Evolutionary conservation across 768 basidiomycete species (phyloP).

Genomic region (Hysterangium stoloniferum): DNA sequence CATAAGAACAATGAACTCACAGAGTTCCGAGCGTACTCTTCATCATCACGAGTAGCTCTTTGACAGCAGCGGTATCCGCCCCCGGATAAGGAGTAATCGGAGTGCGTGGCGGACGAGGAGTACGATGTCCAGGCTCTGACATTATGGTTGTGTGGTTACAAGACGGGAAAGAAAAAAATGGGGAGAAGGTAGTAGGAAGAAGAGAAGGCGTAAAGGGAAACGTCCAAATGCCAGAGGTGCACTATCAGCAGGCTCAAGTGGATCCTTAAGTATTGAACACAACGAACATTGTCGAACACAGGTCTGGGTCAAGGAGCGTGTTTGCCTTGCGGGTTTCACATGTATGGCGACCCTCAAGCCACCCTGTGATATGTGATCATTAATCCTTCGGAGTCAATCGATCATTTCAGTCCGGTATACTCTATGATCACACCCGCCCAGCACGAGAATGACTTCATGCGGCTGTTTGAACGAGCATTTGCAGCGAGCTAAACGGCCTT

Average conservation of each 20-base stretch:
- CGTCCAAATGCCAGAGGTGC: background rate
- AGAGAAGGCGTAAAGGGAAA: background rate
- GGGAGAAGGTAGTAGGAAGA: background rate
- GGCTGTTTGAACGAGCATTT: too few species aligned
- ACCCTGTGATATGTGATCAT: too few species aligned
- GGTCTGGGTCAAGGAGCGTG: too few species aligned
- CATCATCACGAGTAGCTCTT: constrained; percentile 12
- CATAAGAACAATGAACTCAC: background rate
- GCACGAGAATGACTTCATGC: too few species aligned
- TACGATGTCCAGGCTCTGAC: background rate
- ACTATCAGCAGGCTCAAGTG: background rate
- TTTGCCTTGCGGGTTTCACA: too few species aligned
- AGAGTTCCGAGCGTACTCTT: constrained; percentile 11
- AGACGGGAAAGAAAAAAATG: background rate
- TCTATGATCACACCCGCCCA: too few species aligned
- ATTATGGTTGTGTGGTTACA: background rate
- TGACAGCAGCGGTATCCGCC: constrained; percentile 11
- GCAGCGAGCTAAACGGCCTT: too few species aligned
- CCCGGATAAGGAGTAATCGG: constrained; percentile 12
- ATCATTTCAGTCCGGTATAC: too few species aligned
- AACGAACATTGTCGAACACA: too few species aligned
- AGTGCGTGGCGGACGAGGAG: constrained; percentile 9
- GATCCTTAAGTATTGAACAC: constrained; percentile 1
- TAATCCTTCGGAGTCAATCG: too few species aligned
- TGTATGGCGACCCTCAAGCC: too few species aligned